Evolutionary conservation across 345 rosid genomes (phyloP), one percentile per base, ranked within the genome.

Genomic region (Leavenworthia alabamica): DNA sequence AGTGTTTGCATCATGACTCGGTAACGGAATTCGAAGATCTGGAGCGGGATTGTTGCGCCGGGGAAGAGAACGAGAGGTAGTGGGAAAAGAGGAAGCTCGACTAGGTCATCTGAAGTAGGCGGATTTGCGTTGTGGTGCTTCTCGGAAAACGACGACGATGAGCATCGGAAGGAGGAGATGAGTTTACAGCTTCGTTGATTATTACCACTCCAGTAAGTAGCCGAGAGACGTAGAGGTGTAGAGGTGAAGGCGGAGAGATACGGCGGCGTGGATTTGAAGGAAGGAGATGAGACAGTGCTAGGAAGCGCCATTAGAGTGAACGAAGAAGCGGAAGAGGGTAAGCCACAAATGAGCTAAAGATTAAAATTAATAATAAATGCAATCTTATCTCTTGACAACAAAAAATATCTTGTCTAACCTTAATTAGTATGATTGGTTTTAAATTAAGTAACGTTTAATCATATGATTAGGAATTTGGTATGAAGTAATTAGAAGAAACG

Each of bases 1-100:
- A 92, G 93, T 2, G 98, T 89, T 66, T 92, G 93, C 95, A 92
- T 89, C 98, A 86, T 88, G 47, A 89, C 88, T 56, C 98, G 95
- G 86, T 89, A 92, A 15, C 96, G 96, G 73, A 83, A 89, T 77
- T 92, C 98, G 71, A 92, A 89, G 77, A 92, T 92, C 83, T 92
- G 98, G 27, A 92, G 89, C 2, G 98, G 98, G 32, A 92, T 81
- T 52, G 84, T 83, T 1, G 98, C 92, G 8, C 96, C 98, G 4
- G 98, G 98, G 83, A 89, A 92, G 71, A 85, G 90, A 7, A 92
- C 98, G 8, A 89, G 79, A 0, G 95, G 90, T 17, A 92, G 82
- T n/a, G 98, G 98, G 67, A 92, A 92, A 7, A 86, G 80, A 14
- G 98, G 98, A 3, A 92, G 85, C 74, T 89, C 96, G 2, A 80